Evolutionary conservation across 2,329 filamentous ascomycete genomes (phyloP), one percentile per base, ranked within the genome.

Genomic region (Dactylonectria macrodidyma): DNA sequence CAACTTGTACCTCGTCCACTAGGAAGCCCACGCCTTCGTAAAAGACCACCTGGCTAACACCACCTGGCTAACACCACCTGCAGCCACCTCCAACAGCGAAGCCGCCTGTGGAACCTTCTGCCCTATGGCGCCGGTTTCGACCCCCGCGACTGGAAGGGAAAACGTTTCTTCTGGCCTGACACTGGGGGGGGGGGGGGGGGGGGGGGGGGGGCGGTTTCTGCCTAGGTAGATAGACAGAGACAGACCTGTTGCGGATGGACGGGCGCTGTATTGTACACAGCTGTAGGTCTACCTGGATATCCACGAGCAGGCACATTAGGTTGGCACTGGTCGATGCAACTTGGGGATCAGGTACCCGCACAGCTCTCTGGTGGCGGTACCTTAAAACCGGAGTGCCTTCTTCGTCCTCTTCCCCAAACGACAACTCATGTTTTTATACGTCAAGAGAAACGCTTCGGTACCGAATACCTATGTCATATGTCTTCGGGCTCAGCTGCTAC

Each of bases 101-200:
- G 16, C 50, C 30, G 30, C 19, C 50, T 30, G 30, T 52, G 50
- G 30, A 19, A 36, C 30, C 9, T n/a, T 52, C 50, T 36, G 50
- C 51, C 51, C 51, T 54, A 36, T 36, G 51, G 19, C 30, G 34
- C n/a, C 51, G 30, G 33, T 36, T 36, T 33, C 51, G 8, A 33
- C 16, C 30, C 30, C 51, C 33, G 50, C 50, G 16, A 34, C 50
- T 34, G 50, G 16, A 52, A 52, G 50, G 50, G 48, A 33, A 51
- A 51, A 19, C 26, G 50, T 33, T 36, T 52, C 19, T 36, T 52
- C 30, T 34, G 2, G 9, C 16, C 30, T 52, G 30, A 19, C 19
- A 19, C 19, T 19, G 26, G 48, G 12, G n/a, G 46, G 46, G 46
- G 22, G 48, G 19, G 19, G 19, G 19, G 19, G 19, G 19, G 19